Conservation (phyloP, 352 stramenopile species). For the Phytophthora multivora region DNA sequence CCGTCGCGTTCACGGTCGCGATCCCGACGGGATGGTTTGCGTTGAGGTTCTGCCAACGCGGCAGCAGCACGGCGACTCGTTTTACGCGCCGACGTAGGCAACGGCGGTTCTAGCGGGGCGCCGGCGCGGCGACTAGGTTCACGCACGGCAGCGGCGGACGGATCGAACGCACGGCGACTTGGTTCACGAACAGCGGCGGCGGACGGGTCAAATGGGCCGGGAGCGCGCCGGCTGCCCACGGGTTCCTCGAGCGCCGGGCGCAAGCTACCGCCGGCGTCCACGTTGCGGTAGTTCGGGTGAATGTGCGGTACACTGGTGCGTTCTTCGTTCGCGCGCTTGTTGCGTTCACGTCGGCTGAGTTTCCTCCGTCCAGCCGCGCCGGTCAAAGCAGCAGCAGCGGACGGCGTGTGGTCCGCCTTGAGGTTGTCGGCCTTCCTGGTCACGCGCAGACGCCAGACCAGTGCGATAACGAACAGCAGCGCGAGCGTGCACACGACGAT, state of each 20-base stretch:
- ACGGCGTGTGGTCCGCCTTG: constrained; percentile 26
- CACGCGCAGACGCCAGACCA: constrained; percentile 52
- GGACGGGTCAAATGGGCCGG: constrained; percentile 8
- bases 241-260: constrained; percentile 16
- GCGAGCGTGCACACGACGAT: constrained; percentile 54
- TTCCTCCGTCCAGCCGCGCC: constrained; percentile 12
- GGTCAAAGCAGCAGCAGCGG: constrained; percentile 10
- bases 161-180: constrained; percentile 25
- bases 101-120: constrained; percentile 9
- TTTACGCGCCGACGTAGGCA: constrained; percentile 10
- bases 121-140: constrained; percentile 19
- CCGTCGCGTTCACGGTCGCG: constrained; percentile 5
- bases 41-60: constrained; percentile 8
- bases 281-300: constrained; percentile 38
- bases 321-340: constrained; percentile 20
- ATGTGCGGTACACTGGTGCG: constrained; percentile 22
- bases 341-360: constrained; percentile 16
- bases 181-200: constrained; percentile 8
- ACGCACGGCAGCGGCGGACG: constrained; percentile 5
- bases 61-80: constrained; percentile 22
- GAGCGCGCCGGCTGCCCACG: neutral
- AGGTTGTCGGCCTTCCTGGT: constrained; percentile 29
- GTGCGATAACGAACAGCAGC: constrained; percentile 59
- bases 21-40: constrained; percentile 11
- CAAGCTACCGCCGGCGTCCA: constrained; percentile 19